Evolutionary conservation across 164 flowering plant genomes (phyloP).

Genomic region (Umbilicus rupestris): DNA sequence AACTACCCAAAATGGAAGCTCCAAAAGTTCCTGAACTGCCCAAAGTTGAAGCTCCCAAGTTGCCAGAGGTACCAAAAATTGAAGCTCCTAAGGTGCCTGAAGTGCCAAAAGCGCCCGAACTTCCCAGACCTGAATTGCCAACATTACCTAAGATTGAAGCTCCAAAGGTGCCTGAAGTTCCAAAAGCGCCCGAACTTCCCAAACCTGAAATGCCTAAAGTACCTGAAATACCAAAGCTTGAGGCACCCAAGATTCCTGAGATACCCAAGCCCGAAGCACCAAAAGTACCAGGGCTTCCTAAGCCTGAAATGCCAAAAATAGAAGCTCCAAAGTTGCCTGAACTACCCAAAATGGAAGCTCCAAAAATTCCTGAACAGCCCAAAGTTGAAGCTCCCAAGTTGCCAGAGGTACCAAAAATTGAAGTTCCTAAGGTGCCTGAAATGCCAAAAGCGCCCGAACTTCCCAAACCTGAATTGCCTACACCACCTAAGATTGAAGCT

Average conservation of each 20-base stretch:
- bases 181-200: background rate
- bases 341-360: background rate
- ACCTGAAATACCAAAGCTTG: conserved; percentile 1
- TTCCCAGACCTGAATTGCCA: conserved; percentile 1
- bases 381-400: background rate
- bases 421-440: conserved; percentile 2
- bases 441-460: background rate
- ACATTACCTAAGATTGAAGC: background rate
- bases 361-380: conserved; percentile 1
- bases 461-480: background rate
- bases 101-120: background rate
- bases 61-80: background rate
- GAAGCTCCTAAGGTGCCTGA: background rate
- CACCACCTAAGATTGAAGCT: background rate
- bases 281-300: background rate
- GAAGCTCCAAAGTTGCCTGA: background rate
- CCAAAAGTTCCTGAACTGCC: background rate
- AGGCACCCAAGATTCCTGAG: background rate
- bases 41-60: background rate
- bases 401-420: background rate
- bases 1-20: background rate
- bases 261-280: background rate
- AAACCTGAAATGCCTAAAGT: background rate
- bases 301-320: background rate
- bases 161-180: background rate